A percentile compares a stretch with the other conserved stretches of the same genome.
Evolutionary conservation across 1,284 basidiomycete species (phyloP).

Genomic region (Ustilago cynodontis): DNA sequence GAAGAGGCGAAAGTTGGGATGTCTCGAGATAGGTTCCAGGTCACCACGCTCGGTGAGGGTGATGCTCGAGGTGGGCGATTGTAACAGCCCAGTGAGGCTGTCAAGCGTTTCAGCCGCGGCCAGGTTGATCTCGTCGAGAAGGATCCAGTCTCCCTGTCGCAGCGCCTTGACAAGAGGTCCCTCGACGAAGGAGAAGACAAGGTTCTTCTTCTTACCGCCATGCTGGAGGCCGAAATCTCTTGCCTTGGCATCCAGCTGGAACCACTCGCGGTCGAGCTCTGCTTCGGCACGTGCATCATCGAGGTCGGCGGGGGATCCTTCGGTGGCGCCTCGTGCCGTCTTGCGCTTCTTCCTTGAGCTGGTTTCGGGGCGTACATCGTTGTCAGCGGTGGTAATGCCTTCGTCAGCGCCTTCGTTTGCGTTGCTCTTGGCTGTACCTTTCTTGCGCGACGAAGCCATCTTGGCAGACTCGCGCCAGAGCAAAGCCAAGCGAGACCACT

Average conservation of each 20-base stretch:
- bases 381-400: constrained; percentile 15
- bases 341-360: constrained; percentile 66
- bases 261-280: constrained; percentile 58
- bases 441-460: constrained; percentile 71
- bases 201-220: constrained; percentile 57
- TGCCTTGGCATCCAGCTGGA: constrained; percentile 78
- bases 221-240: constrained; percentile 78
- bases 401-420: constrained; percentile 5
- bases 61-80: constrained; percentile 86
- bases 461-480: constrained; percentile 85
- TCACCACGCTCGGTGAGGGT: constrained; percentile 94
- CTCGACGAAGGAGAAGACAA: constrained; percentile 88
- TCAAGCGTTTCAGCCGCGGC: constrained; percentile 95
- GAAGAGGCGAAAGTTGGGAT: constrained; percentile 94
- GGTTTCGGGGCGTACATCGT: constrained; percentile 19
- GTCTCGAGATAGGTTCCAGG: constrained; percentile 87
- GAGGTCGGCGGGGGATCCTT: constrained; percentile 41
- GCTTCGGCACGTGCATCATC: constrained; percentile 50
- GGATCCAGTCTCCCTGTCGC: constrained; percentile 89
- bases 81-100: constrained; percentile 87
- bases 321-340: constrained; percentile 43
- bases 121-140: constrained; percentile 96
- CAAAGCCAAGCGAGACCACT: constrained; percentile 86
- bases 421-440: constrained; percentile 71
- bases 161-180: constrained; percentile 95